A percentile compares a stretch with the other conserved stretches of the same genome.
Evolutionary conservation across 768 basidiomycete species (phyloP).

Genomic region (Crepidotus variabilis): DNA sequence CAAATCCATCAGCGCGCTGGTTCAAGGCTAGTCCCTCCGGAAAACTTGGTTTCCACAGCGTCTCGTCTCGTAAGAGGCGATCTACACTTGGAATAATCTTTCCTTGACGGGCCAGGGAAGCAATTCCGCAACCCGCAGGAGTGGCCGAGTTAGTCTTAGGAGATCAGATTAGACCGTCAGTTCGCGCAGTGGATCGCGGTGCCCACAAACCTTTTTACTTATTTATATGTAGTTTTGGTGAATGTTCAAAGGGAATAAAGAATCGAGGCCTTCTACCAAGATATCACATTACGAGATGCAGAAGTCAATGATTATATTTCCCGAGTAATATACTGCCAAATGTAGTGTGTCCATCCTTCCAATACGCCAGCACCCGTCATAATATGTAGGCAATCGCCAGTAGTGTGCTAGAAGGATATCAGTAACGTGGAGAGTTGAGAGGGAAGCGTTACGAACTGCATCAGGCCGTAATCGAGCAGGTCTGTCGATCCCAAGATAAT

Average conservation of each 20-base stretch:
- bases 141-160: constrained; percentile 90
- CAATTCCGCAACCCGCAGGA: constrained; percentile 88
- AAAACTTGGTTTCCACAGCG: constrained; percentile 87
- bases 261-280: background rate
- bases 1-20: constrained; percentile 72
- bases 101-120: constrained; percentile 87
- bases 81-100: constrained; percentile 76
- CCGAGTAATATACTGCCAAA: constrained; percentile 41
- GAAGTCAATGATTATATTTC: constrained; percentile 6
- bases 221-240: background rate
- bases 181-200: constrained; percentile 75
- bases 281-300: background rate
- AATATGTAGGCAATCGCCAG: constrained; percentile 44
- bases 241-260: background rate
- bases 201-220: constrained; percentile 69
- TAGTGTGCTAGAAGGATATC: constrained; percentile 28
- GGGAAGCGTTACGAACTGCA: constrained; percentile 29
- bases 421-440: background rate
- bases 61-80: constrained; percentile 61
- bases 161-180: constrained; percentile 85
- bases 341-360: constrained; percentile 48
- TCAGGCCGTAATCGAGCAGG: constrained; percentile 63
- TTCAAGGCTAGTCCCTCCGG: constrained; percentile 93
- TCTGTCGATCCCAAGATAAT: constrained; percentile 57
- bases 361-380: constrained; percentile 46